These are phyloP conservation scores for Voacanga thouarsii DNA, from an alignment of 257 asterid species.

Conservation along the genomic window DNA sequence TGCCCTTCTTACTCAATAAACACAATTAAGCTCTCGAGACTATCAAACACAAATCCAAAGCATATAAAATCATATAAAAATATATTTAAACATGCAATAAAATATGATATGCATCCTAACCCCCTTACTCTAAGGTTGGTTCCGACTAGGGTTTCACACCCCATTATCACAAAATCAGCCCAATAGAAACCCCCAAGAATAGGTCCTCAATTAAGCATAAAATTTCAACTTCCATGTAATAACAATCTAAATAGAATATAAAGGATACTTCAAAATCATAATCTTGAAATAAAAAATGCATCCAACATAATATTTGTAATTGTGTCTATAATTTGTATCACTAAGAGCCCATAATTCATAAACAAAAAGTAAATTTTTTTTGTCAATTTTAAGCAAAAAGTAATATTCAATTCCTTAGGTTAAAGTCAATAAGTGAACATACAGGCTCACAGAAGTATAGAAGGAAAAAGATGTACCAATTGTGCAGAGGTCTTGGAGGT, in stretches of 20 bases:
- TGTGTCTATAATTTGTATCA: not conserved
- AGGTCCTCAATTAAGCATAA: not conserved
- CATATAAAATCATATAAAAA: too few relatives aligned
- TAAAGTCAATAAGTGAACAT: too few relatives aligned
- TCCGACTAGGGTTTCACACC: too few relatives aligned
- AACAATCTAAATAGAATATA: not conserved
- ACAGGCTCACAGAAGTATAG: not conserved
- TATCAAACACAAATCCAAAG: too few relatives aligned
- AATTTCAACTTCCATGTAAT: too few relatives aligned
- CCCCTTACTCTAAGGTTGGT: too few relatives aligned
- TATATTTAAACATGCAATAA: too few relatives aligned
- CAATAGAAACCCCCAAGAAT: not conserved
- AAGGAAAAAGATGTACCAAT: slow-evolving; percentile 44
- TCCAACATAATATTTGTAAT: not conserved
- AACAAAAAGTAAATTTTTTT: not conserved
- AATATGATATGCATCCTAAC: too few relatives aligned
- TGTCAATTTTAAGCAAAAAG: not conserved
- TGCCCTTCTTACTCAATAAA: too few relatives aligned
- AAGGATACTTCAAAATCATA: not conserved
- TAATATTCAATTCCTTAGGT: not conserved
- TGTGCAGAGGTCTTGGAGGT: slow-evolving; percentile 67
- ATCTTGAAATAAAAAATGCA: not conserved
- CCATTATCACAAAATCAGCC: not conserved
- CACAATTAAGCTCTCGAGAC: too few relatives aligned
- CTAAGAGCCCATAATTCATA: too few relatives aligned